phyloP scores from a whole-genome alignment of 306 rosid genomes.

The Cucurbita maxima region DNA sequence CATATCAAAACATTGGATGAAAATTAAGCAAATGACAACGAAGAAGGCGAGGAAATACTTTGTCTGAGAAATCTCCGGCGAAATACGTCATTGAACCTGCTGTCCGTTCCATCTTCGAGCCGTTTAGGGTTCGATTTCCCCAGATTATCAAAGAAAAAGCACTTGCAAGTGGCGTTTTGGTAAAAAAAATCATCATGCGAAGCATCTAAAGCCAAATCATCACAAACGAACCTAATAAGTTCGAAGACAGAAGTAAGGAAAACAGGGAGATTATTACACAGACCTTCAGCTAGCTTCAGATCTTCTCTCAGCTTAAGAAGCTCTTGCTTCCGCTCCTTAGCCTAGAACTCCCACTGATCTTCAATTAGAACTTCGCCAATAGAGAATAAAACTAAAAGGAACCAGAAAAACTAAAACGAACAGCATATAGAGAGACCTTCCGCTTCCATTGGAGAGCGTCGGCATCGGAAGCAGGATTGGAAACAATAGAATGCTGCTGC shows the following conservation, averaged over 20 bases:
- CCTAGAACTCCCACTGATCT: conserved; percentile 25
- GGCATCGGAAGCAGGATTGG: conserved; percentile 27
- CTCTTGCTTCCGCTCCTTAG: conserved; percentile 83
- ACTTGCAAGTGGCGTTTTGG: conserved; percentile 67
- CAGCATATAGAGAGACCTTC: conserved; percentile 36
- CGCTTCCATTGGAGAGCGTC: conserved; percentile 81
- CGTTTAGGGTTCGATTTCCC: conserved; percentile 33
- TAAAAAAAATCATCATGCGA: conserved; percentile 60
- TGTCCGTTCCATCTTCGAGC: conserved; percentile 22
- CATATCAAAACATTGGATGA: not conserved
- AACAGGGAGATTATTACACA: conserved; percentile 8
- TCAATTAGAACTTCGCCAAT: not conserved
- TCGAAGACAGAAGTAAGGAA: not conserved
- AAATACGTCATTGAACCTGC: conserved; percentile 65
- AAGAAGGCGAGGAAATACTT: conserved; percentile 22
- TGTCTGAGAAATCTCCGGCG: conserved; percentile 87
- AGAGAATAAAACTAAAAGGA: not conserved
- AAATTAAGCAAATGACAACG: not conserved
- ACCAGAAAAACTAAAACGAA: not conserved
- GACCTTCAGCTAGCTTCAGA: conserved; percentile 72
- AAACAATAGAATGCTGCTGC: not conserved
- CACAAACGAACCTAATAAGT: not conserved
- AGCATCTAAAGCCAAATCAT: conserved; percentile 29
- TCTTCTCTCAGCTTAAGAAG: conserved; percentile 57
- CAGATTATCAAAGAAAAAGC: conserved; percentile 62